Evolutionary conservation across 2,329 filamentous ascomycete genomes (phyloP).

Genomic region (Westerdykella aurantiaca): DNA sequence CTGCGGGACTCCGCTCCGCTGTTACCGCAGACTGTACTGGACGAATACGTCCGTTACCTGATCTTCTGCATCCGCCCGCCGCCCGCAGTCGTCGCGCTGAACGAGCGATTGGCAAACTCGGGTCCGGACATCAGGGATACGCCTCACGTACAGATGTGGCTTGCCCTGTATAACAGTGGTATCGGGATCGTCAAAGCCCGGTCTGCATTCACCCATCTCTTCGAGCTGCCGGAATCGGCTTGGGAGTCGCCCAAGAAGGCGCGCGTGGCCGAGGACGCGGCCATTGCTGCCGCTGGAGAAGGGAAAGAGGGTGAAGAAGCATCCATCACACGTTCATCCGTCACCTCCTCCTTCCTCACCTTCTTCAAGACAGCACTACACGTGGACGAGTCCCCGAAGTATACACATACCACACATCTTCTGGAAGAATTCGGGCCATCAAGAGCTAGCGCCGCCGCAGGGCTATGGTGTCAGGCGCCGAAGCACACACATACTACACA

Average conservation of each 20-base stretch:
- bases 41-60: conserved; percentile 17
- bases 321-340: conserved; percentile 3
- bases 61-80: conserved; percentile 20
- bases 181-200: not conserved
- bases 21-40: conserved; percentile 17
- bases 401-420: not conserved
- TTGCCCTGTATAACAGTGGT: conserved; percentile 16
- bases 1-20: conserved; percentile 1
- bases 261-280: not conserved
- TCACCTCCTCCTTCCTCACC: conserved; percentile 7
- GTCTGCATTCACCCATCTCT: not conserved
- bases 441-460: no score
- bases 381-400: conserved; percentile 8
- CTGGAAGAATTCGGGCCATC: conserved; percentile 1
- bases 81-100: conserved; percentile 14
- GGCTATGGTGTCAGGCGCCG: not conserved
- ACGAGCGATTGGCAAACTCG: conserved; percentile 8
- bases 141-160: conserved; percentile 16
- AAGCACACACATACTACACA: conserved; percentile 1
- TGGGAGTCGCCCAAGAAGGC: not conserved
- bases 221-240: not conserved
- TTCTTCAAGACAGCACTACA: conserved; percentile 12
- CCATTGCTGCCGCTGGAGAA: not conserved
- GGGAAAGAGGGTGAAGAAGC: not conserved
- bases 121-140: conserved; percentile 4